A percentile compares a stretch with the other conserved stretches of the same genome.
phyloP scores from a whole-genome alignment of 345 rosid species.

The Pistacia integerrima region DNA sequence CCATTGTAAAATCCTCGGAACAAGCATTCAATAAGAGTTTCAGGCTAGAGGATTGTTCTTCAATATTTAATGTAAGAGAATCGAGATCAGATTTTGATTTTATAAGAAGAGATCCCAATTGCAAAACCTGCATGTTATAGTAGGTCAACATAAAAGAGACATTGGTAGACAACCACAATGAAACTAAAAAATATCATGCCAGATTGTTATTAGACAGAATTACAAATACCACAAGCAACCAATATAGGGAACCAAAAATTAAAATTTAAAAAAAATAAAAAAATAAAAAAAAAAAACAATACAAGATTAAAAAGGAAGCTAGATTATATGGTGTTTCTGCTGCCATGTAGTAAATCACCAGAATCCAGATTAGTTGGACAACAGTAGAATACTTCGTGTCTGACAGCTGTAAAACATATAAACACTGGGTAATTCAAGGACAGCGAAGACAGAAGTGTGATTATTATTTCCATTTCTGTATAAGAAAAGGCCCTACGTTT shows the following conservation, averaged over 20 bases:
- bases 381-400: neutral
- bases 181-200: neutral
- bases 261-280: neutral
- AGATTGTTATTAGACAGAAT: neutral
- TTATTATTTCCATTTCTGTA: neutral
- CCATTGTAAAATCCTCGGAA: conserved; percentile 23
- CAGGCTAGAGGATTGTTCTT: conserved; percentile 34
- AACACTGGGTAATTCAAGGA: neutral
- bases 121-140: conserved; percentile 53
- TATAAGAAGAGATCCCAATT: conserved; percentile 43
- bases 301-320: neutral
- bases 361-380: neutral
- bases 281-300: neutral
- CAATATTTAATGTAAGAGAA: conserved; percentile 35
- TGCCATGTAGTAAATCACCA: too few species aligned
- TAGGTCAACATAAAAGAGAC: conserved; percentile 14
- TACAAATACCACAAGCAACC: neutral
- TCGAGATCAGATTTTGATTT: conserved; percentile 40
- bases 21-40: conserved; percentile 33
- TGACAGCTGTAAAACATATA: neutral
- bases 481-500: neutral
- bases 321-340: neutral
- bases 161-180: conserved; percentile 3
- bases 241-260: neutral
- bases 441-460: neutral